Percentiles rank a stretch among this genome's conserved stretches.
phyloP scores from a whole-genome alignment of 768 basidiomycete genomes.

The Naematelia encephala region DNA sequence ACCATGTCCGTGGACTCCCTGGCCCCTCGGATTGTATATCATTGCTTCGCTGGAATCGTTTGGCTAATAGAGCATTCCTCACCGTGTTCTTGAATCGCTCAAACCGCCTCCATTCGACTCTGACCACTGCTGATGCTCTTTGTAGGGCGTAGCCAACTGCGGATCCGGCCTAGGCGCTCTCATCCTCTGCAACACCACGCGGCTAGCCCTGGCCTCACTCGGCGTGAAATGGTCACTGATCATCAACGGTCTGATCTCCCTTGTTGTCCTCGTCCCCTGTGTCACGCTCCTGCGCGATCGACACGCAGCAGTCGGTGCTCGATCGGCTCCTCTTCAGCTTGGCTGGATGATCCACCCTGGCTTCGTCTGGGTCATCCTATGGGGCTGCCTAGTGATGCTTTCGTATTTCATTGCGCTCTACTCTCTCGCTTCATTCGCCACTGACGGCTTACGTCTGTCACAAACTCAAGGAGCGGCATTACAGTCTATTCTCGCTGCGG shows the following conservation, averaged over 20 bases:
- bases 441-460: slow-evolving; percentile 39
- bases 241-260: slow-evolving; percentile 48
- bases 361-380: slow-evolving; percentile 45
- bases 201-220: slow-evolving; percentile 21
- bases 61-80: no score
- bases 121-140: no score
- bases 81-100: slow-evolving; percentile 7
- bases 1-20: no score
- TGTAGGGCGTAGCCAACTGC: slow-evolving; percentile 31
- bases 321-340: slow-evolving; percentile 39
- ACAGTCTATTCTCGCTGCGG: slow-evolving; percentile 48
- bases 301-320: slow-evolving; percentile 38
- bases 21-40: no score
- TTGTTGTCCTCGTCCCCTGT: slow-evolving; percentile 39
- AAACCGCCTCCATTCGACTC: no score
- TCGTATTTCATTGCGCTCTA: slow-evolving; percentile 49
- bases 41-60: no score
- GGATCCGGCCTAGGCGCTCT: slow-evolving; percentile 44
- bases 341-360: slow-evolving; percentile 42
- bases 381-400: slow-evolving; percentile 44
- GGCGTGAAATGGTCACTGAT: slow-evolving; percentile 37
- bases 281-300: slow-evolving; percentile 41
- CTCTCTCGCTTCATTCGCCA: slow-evolving; percentile 48
- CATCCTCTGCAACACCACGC: slow-evolving; percentile 37
- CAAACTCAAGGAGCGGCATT: slow-evolving; percentile 48